Conservation (phyloP, 495 filamentous ascomycete genomes). For the Aspergillus steynii region DNA sequence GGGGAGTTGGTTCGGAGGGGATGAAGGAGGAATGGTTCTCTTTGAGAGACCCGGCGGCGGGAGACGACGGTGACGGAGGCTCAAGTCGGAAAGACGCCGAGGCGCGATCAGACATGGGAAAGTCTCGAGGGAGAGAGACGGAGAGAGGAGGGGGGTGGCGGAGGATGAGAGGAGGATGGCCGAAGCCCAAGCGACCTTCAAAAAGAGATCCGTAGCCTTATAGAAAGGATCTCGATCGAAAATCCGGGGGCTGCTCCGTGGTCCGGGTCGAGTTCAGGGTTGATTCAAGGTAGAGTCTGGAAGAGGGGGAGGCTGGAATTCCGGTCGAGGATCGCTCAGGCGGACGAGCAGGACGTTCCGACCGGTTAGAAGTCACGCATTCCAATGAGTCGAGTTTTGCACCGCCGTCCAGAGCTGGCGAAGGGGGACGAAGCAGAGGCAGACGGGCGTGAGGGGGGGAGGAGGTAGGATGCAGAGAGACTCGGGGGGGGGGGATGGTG, state of each 20-base stretch:
- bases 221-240: slow-evolving; percentile 26
- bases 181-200: background rate
- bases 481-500: background rate
- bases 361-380: slow-evolving; percentile 43
- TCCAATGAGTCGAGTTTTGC: slow-evolving; percentile 28
- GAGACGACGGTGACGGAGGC: slow-evolving; percentile 48
- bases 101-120: slow-evolving; percentile 48
- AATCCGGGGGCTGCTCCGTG: slow-evolving; percentile 8
- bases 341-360: slow-evolving; percentile 42
- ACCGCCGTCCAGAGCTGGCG: slow-evolving; percentile 17
- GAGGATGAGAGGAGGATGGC: slow-evolving; percentile 10
- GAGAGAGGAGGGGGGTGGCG: slow-evolving; percentile 15
- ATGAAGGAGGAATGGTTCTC: slow-evolving; percentile 32
- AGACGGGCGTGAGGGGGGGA: slow-evolving; percentile 8
- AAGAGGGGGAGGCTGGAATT: background rate
- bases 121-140: slow-evolving; percentile 12
- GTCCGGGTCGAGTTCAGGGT: background rate
- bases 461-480: slow-evolving; percentile 1
- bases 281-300: background rate
- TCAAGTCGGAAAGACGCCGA: slow-evolving; percentile 39
- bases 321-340: slow-evolving; percentile 42
- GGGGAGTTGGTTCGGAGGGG: slow-evolving; percentile 41
- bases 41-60: slow-evolving; percentile 41
- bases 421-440: slow-evolving; percentile 7
- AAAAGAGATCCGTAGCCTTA: slow-evolving; percentile 6